Evolutionary conservation across 116 monocot species (phyloP), one percentile per base, ranked within the genome.

Genomic region (Zostera marina): DNA sequence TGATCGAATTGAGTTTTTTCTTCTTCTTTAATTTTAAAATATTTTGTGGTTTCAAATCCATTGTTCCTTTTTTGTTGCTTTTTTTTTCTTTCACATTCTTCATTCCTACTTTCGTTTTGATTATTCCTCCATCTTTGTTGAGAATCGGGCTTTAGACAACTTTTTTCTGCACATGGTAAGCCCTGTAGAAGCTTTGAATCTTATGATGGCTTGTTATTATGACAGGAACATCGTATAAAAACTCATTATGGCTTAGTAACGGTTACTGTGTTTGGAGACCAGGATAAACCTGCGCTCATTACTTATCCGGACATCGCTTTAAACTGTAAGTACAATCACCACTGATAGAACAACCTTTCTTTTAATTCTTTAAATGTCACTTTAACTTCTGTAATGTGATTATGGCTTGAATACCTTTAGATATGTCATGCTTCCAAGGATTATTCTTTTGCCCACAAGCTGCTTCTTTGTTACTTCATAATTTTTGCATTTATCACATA

Each of bases 401-500:
- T 32, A 32, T 19, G 17, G 17, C 41, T 14, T 15, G 19, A 45
- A 45, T 17, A 22, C 46, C 4, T 9, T 23, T 76, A 90, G 90
- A 90, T 76, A 74, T 74, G 61, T 84, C 81, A n/a, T 91, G 84
- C 58, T 84, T 91, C 65, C 81, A 81, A 90, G 84, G 84, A 68
- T 80, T 91, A 60, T 72, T 91, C 41, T 84, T 81, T 63, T 79
- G 81, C 59, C 81, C 74, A 24, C 79, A 79, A 65, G 67, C 79
- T 62, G 66, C 78, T 41, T 81, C 90, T 16, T 66, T 91, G 65
- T 65, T 91, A 42, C 84, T 90, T 48, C 90, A 91, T 63, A 84
- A 81, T 70, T 91, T 91, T 62, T 84, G 90, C 68, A 79, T 91
- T 22, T 91, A 91, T 58, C 81, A 91, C 58, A 91, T 91, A 45